Evolutionary conservation across 768 basidiomycete genomes (phyloP), one percentile per base, ranked within the genome.

Genomic region (Tephrocybe rancida): DNA sequence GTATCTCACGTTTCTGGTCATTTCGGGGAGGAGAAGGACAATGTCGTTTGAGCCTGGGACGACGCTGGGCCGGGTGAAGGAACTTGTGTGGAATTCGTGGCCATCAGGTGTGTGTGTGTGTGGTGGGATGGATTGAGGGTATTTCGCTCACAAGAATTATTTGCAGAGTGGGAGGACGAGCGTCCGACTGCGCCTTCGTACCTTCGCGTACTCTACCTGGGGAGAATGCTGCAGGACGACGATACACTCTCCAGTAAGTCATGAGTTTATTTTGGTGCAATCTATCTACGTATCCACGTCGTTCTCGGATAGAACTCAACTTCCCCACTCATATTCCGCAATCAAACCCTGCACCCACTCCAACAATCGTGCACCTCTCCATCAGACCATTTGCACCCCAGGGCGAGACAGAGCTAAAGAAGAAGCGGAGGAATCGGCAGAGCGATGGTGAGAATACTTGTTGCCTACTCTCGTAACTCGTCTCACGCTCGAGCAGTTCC

Each of bases 81-180:
- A 92, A 71, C 79, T 92, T 43, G 82, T 86, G 32, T 92, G 90
- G 90, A 89, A 86, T 70, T 80, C 83, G 29, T 92, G 90, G 90
- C 88, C 88, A 25, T 71, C 74, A 61, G 88, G 89, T 86, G 57
- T 63, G 81, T 71, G n/a, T n/a, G n/a, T n/a, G n/a, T n/a, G n/a
- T n/a, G n/a, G n/a, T n/a, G n/a, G n/a, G n/a, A n/a, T n/a, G n/a
- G n/a, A 50, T 32, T 19, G 18, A 19, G 22, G n/a, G 18, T 19
- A 13, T 8, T 32, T 21, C 26, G 21, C 13, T 18, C 35, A 13
- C 18, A 14, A 29, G 25, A 29, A n/a, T 54, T 41, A 11, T 32
- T 48, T 59, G 48, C 34, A 85, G 90, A 90, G 50, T 91, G 89
- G 88, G 84, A 86, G 67, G 86, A 86, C 60, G 88, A 88, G 52